Evolutionary conservation across 2,329 filamentous ascomycete species (phyloP).

Genomic region (Cladobotryum mycophilum): DNA sequence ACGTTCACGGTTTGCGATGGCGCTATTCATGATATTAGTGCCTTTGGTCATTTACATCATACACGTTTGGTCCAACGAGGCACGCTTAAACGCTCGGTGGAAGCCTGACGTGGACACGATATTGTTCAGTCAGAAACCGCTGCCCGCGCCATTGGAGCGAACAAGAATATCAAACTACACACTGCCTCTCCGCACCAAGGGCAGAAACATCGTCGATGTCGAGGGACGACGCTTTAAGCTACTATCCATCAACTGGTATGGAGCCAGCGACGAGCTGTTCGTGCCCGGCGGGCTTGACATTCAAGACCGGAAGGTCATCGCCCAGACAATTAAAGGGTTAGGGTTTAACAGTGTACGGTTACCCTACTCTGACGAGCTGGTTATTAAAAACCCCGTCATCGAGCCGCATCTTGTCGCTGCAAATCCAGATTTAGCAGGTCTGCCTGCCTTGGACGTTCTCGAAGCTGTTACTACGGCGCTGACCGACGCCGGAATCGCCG

Average conservation of each 20-base stretch:
- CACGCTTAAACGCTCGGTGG: constrained; percentile 40
- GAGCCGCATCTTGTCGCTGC: constrained; percentile 43
- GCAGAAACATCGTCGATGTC: constrained; percentile 55
- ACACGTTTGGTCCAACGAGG: constrained; percentile 41
- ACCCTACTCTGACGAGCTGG: constrained; percentile 64
- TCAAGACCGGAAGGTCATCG: constrained; percentile 55
- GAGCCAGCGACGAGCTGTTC: constrained; percentile 60
- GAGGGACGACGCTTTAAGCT: constrained; percentile 54
- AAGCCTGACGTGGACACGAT: constrained; percentile 40
- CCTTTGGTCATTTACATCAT: constrained; percentile 26
- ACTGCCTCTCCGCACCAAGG: constrained; percentile 53
- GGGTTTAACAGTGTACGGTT: constrained; percentile 67
- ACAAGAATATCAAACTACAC: constrained; percentile 41
- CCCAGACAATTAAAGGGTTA: constrained; percentile 50
- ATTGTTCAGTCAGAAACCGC: constrained; percentile 42
- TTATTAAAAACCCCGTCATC: constrained; percentile 52
- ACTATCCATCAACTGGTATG: constrained; percentile 64
- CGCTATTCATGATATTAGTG: constrained; percentile 29
- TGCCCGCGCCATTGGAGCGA: constrained; percentile 37
- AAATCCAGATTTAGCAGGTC: constrained; percentile 54
- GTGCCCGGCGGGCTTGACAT: constrained; percentile 58
- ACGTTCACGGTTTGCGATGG: constrained; percentile 21
- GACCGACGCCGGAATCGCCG: constrained; percentile 56
- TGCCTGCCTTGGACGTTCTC: constrained; percentile 54
- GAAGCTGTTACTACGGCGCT: constrained; percentile 52